phyloP scores from a whole-genome alignment of 768 basidiomycete genomes.

The Macrolepiota albuminosa region DNA sequence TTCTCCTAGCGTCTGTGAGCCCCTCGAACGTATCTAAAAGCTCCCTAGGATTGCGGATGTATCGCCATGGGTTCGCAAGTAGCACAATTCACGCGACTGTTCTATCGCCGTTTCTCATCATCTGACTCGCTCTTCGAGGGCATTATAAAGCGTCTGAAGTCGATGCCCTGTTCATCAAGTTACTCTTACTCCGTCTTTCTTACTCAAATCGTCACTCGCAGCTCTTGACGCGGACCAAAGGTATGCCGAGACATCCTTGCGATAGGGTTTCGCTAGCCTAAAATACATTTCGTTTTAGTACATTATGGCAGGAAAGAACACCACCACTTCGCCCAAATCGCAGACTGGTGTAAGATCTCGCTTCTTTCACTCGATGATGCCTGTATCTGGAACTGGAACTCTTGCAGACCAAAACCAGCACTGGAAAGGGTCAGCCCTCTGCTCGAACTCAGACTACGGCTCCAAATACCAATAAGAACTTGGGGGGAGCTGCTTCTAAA shows the following conservation, averaged over 20 bases:
- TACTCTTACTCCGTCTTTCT: neutral
- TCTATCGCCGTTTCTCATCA: neutral
- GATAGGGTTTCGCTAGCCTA: neutral
- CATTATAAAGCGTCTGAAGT: slow-evolving; percentile 3
- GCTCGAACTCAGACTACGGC: slow-evolving; percentile 6
- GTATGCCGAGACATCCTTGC: neutral
- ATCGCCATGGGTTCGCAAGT: slow-evolving; percentile 6
- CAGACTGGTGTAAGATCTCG: slow-evolving; percentile 2
- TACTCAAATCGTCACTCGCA: neutral
- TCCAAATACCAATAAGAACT: slow-evolving; percentile 2
- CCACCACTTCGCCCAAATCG: slow-evolving; percentile 5
- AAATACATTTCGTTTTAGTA: neutral
- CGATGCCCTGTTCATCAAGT: neutral
- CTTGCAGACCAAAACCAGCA: slow-evolving; percentile 5
- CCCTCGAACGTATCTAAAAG: neutral
- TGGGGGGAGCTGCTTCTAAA: slow-evolving; percentile 5
- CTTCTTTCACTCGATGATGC: neutral
- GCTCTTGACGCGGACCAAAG: neutral
- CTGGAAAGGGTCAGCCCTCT: slow-evolving; percentile 3
- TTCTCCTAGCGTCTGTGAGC: neutral
- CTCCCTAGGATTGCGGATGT: neutral
- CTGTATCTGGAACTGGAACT: neutral
- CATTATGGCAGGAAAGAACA: slow-evolving; percentile 7
- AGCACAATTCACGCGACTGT: slow-evolving; percentile 15
- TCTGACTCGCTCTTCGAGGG: neutral